phyloP scores from a whole-genome alignment of 257 asterid genomes.

The Perilla frutescens region DNA sequence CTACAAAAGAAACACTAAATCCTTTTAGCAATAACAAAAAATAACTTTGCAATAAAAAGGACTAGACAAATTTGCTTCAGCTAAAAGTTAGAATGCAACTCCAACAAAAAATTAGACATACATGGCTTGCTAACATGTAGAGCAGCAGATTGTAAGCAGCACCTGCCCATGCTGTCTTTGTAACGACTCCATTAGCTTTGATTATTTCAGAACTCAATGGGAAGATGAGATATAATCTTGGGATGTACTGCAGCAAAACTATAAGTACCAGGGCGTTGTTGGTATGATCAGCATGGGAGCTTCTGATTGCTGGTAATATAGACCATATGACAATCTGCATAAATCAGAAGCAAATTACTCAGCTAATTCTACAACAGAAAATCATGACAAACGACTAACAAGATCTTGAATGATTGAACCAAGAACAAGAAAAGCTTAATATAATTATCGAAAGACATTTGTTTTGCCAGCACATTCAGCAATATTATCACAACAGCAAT shows the following conservation, averaged over 20 bases:
- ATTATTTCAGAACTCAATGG: constrained; percentile 84
- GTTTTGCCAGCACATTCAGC: constrained; percentile 2
- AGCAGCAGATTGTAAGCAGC: constrained; percentile 81
- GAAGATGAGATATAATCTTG: constrained; percentile 77
- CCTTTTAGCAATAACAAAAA: constrained; percentile 11
- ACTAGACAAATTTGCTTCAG: not conserved
- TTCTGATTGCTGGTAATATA: constrained; percentile 77
- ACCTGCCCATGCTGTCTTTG: constrained; percentile 95
- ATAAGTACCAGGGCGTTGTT: constrained; percentile 72
- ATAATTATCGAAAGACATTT: not conserved
- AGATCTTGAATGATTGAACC: not conserved
- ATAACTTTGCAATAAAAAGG: not conserved
- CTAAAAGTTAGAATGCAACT: not conserved
- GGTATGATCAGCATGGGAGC: constrained; percentile 81
- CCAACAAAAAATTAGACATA: constrained; percentile 32
- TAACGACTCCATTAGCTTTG: constrained; percentile 85
- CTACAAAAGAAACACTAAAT: constrained; percentile 40
- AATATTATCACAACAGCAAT: constrained; percentile 11
- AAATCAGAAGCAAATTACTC: not conserved
- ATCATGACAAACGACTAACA: not conserved
- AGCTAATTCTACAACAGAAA: not conserved
- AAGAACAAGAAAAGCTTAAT: not conserved
- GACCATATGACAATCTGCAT: constrained; percentile 88
- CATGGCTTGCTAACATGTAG: constrained; percentile 92
- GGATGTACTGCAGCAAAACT: constrained; percentile 72